These are phyloP conservation scores for Pholiota adiposa DNA, from an alignment of 1,284 basidiomycete genomes.

Conservation along the genomic window DNA sequence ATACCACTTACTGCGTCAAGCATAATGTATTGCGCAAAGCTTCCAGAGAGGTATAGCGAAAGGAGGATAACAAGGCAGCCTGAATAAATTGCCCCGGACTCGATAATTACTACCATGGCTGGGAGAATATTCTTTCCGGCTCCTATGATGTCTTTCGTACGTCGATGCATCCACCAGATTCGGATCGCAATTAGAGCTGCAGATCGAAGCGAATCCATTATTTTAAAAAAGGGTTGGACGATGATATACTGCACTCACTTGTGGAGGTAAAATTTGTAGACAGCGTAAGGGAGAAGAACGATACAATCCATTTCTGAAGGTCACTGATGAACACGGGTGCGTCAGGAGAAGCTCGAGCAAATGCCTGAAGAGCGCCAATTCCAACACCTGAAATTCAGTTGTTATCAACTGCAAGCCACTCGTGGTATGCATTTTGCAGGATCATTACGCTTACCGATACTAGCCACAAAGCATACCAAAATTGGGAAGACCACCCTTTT, in stretches of 20 bases:
- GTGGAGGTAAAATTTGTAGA: slow-evolving; percentile 15
- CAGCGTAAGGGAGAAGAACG: slow-evolving; percentile 15
- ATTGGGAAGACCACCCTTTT: slow-evolving; percentile 6
- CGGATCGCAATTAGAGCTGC: slow-evolving; percentile 12
- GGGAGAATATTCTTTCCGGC: slow-evolving; percentile 3
- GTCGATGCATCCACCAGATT: slow-evolving; percentile 11
- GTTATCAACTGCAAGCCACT: too few species aligned
- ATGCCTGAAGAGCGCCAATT: slow-evolving; percentile 13
- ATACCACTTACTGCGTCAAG: slow-evolving; percentile 8
- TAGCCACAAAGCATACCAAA: slow-evolving; percentile 8
- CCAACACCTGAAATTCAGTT: slow-evolving; percentile 6
- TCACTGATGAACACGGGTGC: slow-evolving; percentile 10
- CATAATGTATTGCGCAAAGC: slow-evolving; percentile 9
- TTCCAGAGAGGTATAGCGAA: slow-evolving; percentile 11
- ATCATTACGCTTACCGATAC: slow-evolving; percentile 5
- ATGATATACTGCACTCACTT: slow-evolving; percentile 1
- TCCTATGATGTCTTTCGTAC: not conserved
- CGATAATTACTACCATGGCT: slow-evolving; percentile 14
- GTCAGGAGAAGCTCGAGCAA: slow-evolving; percentile 9
- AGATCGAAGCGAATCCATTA: not conserved
- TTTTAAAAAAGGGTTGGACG: too few species aligned
- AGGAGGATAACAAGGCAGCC: slow-evolving; percentile 9
- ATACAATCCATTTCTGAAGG: slow-evolving; percentile 13
- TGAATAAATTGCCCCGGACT: slow-evolving; percentile 13
- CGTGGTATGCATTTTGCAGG: too few species aligned